Conservation (phyloP, 2,329 filamentous ascomycete species). For the Pestalotiopsis sp. region DNA sequence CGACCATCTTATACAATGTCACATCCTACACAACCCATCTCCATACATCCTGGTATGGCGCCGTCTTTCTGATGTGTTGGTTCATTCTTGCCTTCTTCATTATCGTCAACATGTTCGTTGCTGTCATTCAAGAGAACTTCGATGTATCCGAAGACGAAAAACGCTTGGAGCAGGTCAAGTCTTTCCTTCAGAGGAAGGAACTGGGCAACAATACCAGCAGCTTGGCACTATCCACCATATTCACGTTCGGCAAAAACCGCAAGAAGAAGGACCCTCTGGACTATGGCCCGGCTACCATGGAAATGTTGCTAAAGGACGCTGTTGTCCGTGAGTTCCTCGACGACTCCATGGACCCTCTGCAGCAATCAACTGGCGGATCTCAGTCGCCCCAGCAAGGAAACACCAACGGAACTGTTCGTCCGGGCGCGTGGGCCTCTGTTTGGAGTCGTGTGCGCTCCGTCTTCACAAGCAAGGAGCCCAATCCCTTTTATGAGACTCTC, state of each 20-base stretch:
- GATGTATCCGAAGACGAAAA: constrained; percentile 99
- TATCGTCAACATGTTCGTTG: constrained; percentile 99
- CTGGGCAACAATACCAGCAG: constrained; percentile 72
- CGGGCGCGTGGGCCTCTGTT: constrained; percentile 60
- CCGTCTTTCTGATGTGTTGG: constrained; percentile 90
- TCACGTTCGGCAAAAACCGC: constrained; percentile 62
- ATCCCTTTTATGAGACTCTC: constrained; percentile 87
- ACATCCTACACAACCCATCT: constrained; percentile 67
- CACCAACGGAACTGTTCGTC: constrained; percentile 49
- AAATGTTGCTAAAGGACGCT: constrained; percentile 95
- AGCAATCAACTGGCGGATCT: constrained; percentile 39
- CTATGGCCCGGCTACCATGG: constrained; percentile 87
- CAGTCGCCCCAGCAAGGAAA: constrained; percentile 35
- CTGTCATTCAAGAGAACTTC: constrained; percentile 99
- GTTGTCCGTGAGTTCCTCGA: constrained; percentile 95
- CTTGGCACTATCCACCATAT: constrained; percentile 73
- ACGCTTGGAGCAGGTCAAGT: constrained; percentile 91
- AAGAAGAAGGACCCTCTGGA: constrained; percentile 81
- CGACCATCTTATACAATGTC: constrained; percentile 79
- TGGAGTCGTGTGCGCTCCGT: constrained; percentile 63
- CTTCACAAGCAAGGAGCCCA: constrained; percentile 73
- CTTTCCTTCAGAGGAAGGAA: constrained; percentile 90
- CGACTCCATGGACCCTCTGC: constrained; percentile 58
- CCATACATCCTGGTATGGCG: constrained; percentile 88
- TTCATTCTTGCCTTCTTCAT: constrained; percentile 96